Evolutionary conservation across 2,329 filamentous ascomycete species (phyloP).

Genomic region (Scopulariopsis brevicaulis): DNA sequence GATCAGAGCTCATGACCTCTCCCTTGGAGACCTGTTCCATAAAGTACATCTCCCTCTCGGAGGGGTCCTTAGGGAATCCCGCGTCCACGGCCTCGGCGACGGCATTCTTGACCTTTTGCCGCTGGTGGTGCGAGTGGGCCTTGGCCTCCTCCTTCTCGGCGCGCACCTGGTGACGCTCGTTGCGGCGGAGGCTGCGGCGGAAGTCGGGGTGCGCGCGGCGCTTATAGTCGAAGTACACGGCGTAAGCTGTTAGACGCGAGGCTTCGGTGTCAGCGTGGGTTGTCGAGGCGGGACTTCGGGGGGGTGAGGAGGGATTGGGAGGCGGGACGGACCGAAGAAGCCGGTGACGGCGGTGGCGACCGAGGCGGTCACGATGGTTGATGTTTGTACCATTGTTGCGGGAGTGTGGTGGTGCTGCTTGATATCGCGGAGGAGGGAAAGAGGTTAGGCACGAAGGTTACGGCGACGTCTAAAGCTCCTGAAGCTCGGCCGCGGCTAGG

Average conservation of each 20-base stretch:
- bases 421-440: background rate
- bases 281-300: background rate
- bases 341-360: slow-evolving; percentile 50
- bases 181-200: slow-evolving; percentile 58
- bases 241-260: slow-evolving; percentile 39
- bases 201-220: slow-evolving; percentile 54
- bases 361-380: slow-evolving; percentile 47
- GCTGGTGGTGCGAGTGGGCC: slow-evolving; percentile 52
- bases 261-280: slow-evolving; percentile 1
- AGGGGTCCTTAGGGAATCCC: slow-evolving; percentile 80
- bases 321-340: slow-evolving; percentile 38
- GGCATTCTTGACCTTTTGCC: slow-evolving; percentile 60
- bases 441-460: slow-evolving; percentile 1
- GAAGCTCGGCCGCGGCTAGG: background rate
- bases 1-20: slow-evolving; percentile 72
- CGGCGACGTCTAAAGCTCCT: background rate
- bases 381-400: slow-evolving; percentile 33
- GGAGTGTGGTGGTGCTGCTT: background rate
- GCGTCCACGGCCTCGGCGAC: slow-evolving; percentile 79
- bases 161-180: slow-evolving; percentile 62
- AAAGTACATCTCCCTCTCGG: slow-evolving; percentile 93
- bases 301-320: background rate
- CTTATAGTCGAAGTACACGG: slow-evolving; percentile 57
- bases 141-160: slow-evolving; percentile 63
- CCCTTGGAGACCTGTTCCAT: slow-evolving; percentile 89